Base-by-base conservation (phyloP, 2,329 filamentous ascomycete genomes). In the Chaetomiaceae sp. region DNA sequence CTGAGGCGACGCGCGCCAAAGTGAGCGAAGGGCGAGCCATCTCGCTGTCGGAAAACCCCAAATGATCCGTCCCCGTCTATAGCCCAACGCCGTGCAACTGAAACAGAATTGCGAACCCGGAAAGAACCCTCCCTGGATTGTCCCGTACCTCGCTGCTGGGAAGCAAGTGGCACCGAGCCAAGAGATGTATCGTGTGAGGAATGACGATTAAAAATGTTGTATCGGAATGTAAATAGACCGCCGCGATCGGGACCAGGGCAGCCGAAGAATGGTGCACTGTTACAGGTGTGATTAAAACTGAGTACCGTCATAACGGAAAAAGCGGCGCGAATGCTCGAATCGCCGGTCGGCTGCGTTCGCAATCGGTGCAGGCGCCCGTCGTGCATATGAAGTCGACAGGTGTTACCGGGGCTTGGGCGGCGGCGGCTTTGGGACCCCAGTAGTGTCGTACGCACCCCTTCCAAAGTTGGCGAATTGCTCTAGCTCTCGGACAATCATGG, bases 361-460 rank as follows among this genome's bases (percentile, higher is more conserved):
- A 24, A 6, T 24, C 22, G 22, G 22, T 6, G 5, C 9, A 9
- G 22, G 22, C 9, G 5, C 6, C 22, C 9, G 5, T 5, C 22
- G 9, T 24, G 22, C 22, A 9, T 24, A 9, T 24, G 9, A 18
- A n/a, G 35, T 39, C 27, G 40, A 15, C 17, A 17, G 24, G 30
- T 33, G 26, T 62, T 64, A 64, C 50, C 61, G 58, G 32, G 62
- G 59, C 58, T 65, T 65, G 24, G 63, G 64, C 45, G 62, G 64
- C 41, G 61, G 59, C 10, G 64, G 64, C 57, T 66, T 66, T 27
- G 62, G 63, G 9, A 65, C 62, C 22, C 64, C 64, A 22, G 64
- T 65, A 47, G 63, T 66, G 51, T 66, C 64, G 45, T 66, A 66
- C 50, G 63, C 64, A 22, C 63, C 63, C 11, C 64, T 59, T 56